Evolutionary conservation across 2,329 filamentous ascomycete genomes (phyloP).

Genomic region (Aureobasidium mangrovei): DNA sequence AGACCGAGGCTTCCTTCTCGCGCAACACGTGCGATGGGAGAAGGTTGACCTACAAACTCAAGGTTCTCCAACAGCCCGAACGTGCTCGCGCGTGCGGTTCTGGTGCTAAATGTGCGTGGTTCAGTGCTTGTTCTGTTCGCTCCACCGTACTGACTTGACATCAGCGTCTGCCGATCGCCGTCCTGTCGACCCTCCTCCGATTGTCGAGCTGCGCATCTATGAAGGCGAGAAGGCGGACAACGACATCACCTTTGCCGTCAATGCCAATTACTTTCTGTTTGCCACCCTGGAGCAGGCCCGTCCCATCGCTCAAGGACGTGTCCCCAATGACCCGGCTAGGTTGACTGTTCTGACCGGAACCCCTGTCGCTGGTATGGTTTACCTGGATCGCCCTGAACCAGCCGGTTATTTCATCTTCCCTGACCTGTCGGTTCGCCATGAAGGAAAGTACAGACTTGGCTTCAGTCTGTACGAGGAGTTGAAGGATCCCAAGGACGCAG

Average conservation of each 20-base stretch:
- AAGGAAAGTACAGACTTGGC: conserved; percentile 81
- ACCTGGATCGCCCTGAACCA: conserved; percentile 73
- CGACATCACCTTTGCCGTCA: conserved; percentile 76
- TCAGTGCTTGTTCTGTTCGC: neutral
- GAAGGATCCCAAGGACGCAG: conserved; percentile 73
- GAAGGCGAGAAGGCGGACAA: conserved; percentile 49
- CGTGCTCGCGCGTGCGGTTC: conserved; percentile 91
- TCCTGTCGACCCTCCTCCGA: conserved; percentile 87
- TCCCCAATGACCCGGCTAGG: conserved; percentile 56
- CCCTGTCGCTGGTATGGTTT: conserved; percentile 90
- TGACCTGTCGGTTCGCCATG: conserved; percentile 89
- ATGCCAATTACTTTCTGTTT: conserved; percentile 96
- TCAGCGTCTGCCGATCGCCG: conserved; percentile 76
- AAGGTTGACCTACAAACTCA: conserved; percentile 69
- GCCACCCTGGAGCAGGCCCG: conserved; percentile 83
- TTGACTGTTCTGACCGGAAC: conserved; percentile 87
- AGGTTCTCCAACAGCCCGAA: conserved; percentile 88
- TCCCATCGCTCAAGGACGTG: conserved; percentile 70
- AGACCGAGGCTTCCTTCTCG: conserved; percentile 44
- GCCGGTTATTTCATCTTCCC: conserved; percentile 96
- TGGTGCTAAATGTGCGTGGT: conserved; percentile 75
- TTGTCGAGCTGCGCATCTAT: conserved; percentile 81
- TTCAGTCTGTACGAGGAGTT: conserved; percentile 93
- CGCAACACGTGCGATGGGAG: conserved; percentile 66
- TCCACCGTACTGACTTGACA: conserved; percentile 18